Percentiles rank a stretch among this genome's conserved stretches.
These are phyloP conservation scores for Nothophytophthora sp. DNA, from an alignment of 352 stramenopile genomes.

Conservation along the genomic window DNA sequence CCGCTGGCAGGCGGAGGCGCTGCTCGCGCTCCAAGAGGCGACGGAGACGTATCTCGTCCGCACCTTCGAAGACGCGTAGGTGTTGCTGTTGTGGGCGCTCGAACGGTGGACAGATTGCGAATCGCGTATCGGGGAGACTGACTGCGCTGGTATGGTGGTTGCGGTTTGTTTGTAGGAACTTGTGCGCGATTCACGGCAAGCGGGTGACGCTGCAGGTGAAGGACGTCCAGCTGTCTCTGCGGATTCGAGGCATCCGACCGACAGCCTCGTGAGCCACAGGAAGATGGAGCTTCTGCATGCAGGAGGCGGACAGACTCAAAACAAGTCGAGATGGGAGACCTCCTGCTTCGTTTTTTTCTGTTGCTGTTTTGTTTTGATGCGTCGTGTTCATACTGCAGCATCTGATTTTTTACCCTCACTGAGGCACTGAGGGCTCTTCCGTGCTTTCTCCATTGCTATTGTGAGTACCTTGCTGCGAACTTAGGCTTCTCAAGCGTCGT, in stretches of 20 bases:
- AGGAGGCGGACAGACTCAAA: no score
- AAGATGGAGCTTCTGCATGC: no score
- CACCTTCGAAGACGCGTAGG: slow-evolving; percentile 95
- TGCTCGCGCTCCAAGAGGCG: slow-evolving; percentile 94
- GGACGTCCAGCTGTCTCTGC: slow-evolving; percentile 93
- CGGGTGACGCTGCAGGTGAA: slow-evolving; percentile 96
- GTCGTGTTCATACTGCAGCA: slow-evolving; percentile 2
- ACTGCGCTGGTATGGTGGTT: neutral
- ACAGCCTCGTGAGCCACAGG: slow-evolving; percentile 23
- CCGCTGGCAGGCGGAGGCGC: slow-evolving; percentile 90
- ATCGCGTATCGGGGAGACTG: neutral
- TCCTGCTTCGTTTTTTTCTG: slow-evolving; percentile 1
- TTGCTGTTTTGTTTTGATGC: slow-evolving; percentile 1
- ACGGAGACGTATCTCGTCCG: slow-evolving; percentile 95
- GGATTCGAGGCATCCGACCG: slow-evolving; percentile 83
- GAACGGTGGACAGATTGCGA: neutral
- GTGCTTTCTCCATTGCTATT: no score
- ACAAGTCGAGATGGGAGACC: no score
- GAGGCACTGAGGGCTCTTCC: no score
- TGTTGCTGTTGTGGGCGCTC: slow-evolving; percentile 7
- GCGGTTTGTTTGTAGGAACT: slow-evolving; percentile 72
- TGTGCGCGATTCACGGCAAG: slow-evolving; percentile 96
- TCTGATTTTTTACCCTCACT: neutral
- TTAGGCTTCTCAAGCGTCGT: neutral
- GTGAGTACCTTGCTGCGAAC: no score